phyloP scores from a whole-genome alignment of 2,329 filamentous ascomycete species.

The Xylariomycetidae sp. region DNA sequence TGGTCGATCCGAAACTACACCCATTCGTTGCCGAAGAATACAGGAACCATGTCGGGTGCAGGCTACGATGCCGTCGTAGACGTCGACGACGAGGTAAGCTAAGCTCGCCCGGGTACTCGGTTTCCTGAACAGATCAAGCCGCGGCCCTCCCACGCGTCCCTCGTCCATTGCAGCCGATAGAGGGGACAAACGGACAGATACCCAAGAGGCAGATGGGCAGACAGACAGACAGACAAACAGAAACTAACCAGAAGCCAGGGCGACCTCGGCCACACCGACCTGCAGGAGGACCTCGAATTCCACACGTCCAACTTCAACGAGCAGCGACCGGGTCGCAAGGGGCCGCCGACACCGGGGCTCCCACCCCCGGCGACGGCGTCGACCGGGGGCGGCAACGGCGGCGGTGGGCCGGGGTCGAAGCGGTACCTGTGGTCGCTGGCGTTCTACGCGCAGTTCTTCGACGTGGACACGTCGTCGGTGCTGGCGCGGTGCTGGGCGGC shows the following conservation, averaged over 20 bases:
- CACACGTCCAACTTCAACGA: constrained; percentile 84
- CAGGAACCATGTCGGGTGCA: constrained; percentile 62
- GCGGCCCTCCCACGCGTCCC: not conserved
- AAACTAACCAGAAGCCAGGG: constrained; percentile 53
- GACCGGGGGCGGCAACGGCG: constrained; percentile 24
- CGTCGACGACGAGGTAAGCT: constrained; percentile 81
- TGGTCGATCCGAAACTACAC: constrained; percentile 5
- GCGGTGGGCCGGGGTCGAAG: constrained; percentile 50
- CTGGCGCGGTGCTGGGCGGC: constrained; percentile 80
- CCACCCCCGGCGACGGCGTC: constrained; percentile 51
- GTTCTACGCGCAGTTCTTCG: constrained; percentile 98
- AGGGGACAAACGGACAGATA: too few relatives aligned
- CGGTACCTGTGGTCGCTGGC: constrained; percentile 86
- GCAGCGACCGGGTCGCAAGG: constrained; percentile 44
- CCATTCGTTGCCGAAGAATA: constrained; percentile 6
- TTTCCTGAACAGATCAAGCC: not conserved
- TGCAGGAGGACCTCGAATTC: constrained; percentile 98
- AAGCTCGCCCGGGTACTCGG: not conserved
- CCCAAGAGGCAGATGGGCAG: too few relatives aligned
- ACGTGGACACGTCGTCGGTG: constrained; percentile 91
- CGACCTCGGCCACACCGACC: constrained; percentile 94
- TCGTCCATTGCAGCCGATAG: not conserved
- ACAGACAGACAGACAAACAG: not conserved
- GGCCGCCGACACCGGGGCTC: constrained; percentile 43
- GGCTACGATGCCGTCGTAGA: constrained; percentile 98